These are phyloP conservation scores for Dendrobium catenatum DNA, from an alignment of 106 monocot species.

Conservation along the genomic window DNA sequence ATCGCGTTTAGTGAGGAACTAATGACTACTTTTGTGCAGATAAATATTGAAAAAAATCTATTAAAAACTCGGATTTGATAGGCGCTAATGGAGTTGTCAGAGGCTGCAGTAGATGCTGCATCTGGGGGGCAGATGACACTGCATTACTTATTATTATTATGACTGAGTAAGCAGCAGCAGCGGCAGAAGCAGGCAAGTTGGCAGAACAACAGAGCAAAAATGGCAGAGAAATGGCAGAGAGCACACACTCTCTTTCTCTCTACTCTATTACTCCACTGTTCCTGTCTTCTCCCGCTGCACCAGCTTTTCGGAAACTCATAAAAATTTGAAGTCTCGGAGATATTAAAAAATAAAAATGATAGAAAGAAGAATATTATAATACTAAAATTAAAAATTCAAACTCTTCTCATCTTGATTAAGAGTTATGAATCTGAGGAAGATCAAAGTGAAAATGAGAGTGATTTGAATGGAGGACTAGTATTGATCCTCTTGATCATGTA, in stretches of 20 bases:
- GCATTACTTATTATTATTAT: slow-evolving; percentile 21
- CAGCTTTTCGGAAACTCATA: slow-evolving; percentile 51
- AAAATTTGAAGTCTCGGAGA: background rate
- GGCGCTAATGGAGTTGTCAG: slow-evolving; percentile 12
- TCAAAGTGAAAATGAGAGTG: no score
- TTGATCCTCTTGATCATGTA: no score
- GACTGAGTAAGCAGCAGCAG: background rate
- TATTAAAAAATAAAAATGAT: no score
- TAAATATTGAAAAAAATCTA: no score
- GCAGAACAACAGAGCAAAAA: background rate
- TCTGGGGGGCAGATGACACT: slow-evolving; percentile 15
- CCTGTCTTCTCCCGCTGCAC: slow-evolving; percentile 5
- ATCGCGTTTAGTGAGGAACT: no score
- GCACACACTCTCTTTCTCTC: slow-evolving; percentile 8
- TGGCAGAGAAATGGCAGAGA: background rate
- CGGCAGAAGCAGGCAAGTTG: slow-evolving; percentile 9
- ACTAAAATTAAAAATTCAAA: background rate
- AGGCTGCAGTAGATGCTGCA: slow-evolving; percentile 19
- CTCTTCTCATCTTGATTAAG: no score
- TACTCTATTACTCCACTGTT: background rate
- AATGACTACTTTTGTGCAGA: no score
- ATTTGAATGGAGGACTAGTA: no score
- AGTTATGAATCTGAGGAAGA: no score
- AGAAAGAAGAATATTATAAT: no score
- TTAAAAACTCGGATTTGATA: background rate